Evolutionary conservation across 352 stramenopile species (phyloP), one percentile per base, ranked within the genome.

Genomic region (Pythium plurisporium): DNA sequence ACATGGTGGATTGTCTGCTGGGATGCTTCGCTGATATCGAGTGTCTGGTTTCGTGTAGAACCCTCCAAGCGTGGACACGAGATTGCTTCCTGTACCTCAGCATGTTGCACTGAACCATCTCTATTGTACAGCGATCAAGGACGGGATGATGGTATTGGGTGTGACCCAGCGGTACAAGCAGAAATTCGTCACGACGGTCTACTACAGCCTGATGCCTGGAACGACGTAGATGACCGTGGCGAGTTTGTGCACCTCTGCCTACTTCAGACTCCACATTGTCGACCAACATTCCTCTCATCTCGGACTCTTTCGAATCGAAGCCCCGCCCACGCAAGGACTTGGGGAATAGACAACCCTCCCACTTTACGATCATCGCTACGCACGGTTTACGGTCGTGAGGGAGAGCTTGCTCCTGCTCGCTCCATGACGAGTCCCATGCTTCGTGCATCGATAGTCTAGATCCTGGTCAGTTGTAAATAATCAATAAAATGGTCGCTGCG

Each of bases 121-220:
- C 17, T 99, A 99, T 73, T 99, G 97, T 77, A 99, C 97, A 50
- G 92, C 94, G 31, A 98, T 98, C 70, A 98, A 98, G 74, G 97
- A 99, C 75, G 97, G 98, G 51, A 99, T 99, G 94, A 99, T 99
- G 96, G 97, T 99, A 47, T 85, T 99, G 22, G 96, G 96, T 51
- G 98, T 99, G 75, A 99, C 97, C 20, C 96, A 99, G 59, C 86
- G 97, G 41, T 93, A 93, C 72, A 97, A 98, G 77, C 94, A 97
- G 51, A 99, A 99, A 69, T 98, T 98, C 70, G 94, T 98, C 55
- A 99, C 96, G 10, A 98, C 94, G 22, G 96, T 99, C 44, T 99
- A 98, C 84, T 99, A 99, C 84, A 96, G 85, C 55, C 72, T 95
- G 56, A 94, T 96, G 79, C 87, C 86, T 31, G 87, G 85, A 31